Conservation (phyloP, 2,329 filamentous ascomycete species). For the Fusarium fujikuroi region DNA sequence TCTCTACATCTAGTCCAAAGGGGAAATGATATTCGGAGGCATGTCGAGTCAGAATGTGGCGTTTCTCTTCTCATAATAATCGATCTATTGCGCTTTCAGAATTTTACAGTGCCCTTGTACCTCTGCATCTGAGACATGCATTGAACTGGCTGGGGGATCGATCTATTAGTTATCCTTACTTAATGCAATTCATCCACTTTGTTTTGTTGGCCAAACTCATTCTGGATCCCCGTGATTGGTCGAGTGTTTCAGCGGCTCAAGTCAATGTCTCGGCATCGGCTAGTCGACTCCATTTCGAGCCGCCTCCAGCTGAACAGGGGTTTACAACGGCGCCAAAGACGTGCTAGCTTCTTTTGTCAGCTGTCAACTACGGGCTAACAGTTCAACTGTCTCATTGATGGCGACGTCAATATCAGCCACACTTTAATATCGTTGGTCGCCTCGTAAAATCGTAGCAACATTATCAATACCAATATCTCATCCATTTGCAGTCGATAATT, state of each 20-base stretch:
- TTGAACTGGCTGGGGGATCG: neutral
- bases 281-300: neutral
- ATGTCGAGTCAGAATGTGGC: neutral
- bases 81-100: neutral
- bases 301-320: neutral
- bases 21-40: neutral
- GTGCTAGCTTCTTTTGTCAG: neutral
- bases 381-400: neutral
- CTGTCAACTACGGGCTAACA: neutral
- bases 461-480: too few relatives aligned
- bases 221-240: neutral
- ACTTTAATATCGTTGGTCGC: fast-evolving
- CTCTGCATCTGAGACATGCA: neutral
- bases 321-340: neutral
- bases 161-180: neutral
- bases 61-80: neutral
- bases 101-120: neutral
- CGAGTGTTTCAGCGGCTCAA: neutral
- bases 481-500: fast-evolving
- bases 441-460: fast-evolving
- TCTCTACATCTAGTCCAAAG: neutral
- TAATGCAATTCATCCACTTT: neutral
- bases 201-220: neutral
- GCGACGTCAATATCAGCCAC: neutral
- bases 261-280: neutral